These are phyloP conservation scores for Fabrea salina DNA, from an alignment of 169 alveolate species.

Conservation along the genomic window DNA sequence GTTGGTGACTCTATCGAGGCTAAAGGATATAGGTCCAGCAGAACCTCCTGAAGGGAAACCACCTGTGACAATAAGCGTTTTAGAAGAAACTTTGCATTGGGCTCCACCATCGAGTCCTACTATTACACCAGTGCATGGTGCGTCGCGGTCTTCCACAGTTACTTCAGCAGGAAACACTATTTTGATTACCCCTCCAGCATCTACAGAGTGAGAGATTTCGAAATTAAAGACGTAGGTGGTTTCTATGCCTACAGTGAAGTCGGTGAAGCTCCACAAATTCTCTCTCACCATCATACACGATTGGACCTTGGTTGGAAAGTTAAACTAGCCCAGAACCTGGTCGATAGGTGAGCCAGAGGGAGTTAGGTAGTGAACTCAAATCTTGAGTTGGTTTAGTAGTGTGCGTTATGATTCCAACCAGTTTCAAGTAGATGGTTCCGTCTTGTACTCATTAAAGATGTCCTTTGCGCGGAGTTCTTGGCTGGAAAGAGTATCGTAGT, in stretches of 20 bases:
- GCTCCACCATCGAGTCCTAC: not conserved
- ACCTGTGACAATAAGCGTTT: not conserved
- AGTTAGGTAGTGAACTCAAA: not conserved
- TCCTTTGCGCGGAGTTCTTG: not conserved
- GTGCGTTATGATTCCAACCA: not conserved
- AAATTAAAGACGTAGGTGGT: not conserved
- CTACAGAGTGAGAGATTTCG: not conserved
- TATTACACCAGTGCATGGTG: too few species aligned
- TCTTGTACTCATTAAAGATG: not conserved
- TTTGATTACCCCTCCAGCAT: not conserved
- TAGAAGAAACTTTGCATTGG: not conserved
- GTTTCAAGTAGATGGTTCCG: not conserved
- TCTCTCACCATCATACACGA: too few species aligned
- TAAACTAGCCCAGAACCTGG: too few species aligned
- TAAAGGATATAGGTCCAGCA: not conserved
- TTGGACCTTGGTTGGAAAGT: too few species aligned
- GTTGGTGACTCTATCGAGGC: not conserved
- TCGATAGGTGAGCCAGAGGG: too few species aligned
- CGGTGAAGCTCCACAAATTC: too few species aligned
- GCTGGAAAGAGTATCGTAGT: not conserved
- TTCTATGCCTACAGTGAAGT: not conserved
- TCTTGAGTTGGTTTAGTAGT: not conserved
- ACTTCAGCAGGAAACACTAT: slow-evolving; percentile 19
- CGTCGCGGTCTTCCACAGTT: not conserved
- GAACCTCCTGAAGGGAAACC: not conserved